Conservation (phyloP, 495 filamentous ascomycete genomes). For the Aspergillus sclerotioniger region DNA sequence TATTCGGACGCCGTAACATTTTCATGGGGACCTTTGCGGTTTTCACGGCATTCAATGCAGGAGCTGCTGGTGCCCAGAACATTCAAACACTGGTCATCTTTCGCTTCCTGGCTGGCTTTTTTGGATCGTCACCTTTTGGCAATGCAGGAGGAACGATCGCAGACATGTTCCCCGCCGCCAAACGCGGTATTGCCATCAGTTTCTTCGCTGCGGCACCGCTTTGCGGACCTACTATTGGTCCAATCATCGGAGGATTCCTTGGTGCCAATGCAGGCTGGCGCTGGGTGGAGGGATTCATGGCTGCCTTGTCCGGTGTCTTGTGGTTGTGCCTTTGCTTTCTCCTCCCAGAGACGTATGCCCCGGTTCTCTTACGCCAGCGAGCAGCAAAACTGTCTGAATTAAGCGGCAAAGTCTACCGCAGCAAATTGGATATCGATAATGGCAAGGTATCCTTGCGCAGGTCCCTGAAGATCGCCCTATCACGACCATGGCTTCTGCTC, state of each 20-base stretch:
- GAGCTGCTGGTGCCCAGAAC: conserved; percentile 51
- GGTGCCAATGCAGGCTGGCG: conserved; percentile 1
- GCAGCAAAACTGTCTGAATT: background rate
- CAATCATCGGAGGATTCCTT: conserved; percentile 1
- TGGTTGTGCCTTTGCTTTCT: conserved; percentile 1
- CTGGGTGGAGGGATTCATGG: conserved; percentile 5
- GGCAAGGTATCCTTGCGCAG: background rate
- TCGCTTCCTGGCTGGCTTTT: conserved; percentile 61
- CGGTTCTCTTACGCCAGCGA: conserved; percentile 1
- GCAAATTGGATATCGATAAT: conserved; percentile 1
- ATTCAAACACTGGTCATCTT: conserved; percentile 57
- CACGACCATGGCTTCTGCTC: conserved; percentile 3
- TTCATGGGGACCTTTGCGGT: conserved; percentile 1
- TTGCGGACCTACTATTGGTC: background rate
- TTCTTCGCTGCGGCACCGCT: conserved; percentile 1
- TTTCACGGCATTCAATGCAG: conserved; percentile 29
- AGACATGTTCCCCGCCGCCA: conserved; percentile 1
- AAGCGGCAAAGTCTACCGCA: background rate
- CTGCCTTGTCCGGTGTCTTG: background rate
- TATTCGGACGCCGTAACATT: conserved; percentile 1
- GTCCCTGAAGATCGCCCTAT: background rate
- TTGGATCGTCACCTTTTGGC: conserved; percentile 35
- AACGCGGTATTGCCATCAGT: conserved; percentile 5
- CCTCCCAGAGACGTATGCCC: conserved; percentile 5
- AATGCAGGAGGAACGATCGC: conserved; percentile 2